Evolutionary conservation across 2,329 filamentous ascomycete genomes (phyloP).

Genomic region (Fusarium sp.): DNA sequence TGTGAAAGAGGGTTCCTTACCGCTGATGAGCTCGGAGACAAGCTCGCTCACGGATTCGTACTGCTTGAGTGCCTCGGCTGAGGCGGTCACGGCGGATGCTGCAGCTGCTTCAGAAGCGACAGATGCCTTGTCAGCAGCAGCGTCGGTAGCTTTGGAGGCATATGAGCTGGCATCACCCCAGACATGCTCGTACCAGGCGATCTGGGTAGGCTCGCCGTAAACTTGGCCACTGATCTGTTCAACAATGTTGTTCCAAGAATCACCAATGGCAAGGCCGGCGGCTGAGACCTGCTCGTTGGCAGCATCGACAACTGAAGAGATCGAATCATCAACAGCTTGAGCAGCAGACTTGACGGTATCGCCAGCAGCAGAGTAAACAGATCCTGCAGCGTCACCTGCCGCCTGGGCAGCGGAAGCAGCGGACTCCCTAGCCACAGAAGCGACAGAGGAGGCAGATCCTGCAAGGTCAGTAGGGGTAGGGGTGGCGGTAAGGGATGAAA

Average conservation of each 20-base stretch:
- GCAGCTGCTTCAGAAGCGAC: slow-evolving; percentile 59
- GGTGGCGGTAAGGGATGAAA: slow-evolving; percentile 69
- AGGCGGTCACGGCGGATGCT: slow-evolving; percentile 69
- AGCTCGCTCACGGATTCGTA: slow-evolving; percentile 78
- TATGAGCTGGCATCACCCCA: slow-evolving; percentile 65
- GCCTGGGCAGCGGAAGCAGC: slow-evolving; percentile 59
- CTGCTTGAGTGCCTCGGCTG: slow-evolving; percentile 69
- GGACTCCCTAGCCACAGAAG: slow-evolving; percentile 62
- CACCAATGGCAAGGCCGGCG: slow-evolving; percentile 54
- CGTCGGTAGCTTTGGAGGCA: slow-evolving; percentile 68
- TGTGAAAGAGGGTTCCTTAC: slow-evolving; percentile 83
- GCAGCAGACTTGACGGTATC: slow-evolving; percentile 57
- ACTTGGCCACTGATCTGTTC: slow-evolving; percentile 75
- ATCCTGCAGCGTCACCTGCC: slow-evolving; percentile 63
- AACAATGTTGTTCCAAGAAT: slow-evolving; percentile 59
- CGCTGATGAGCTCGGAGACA: slow-evolving; percentile 79
- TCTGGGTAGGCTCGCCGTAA: slow-evolving; percentile 73
- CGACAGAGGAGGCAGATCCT: slow-evolving; percentile 62
- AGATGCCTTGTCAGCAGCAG: slow-evolving; percentile 51
- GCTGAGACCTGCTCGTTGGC: slow-evolving; percentile 54
- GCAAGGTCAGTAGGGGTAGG: slow-evolving; percentile 68
- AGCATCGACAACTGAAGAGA: slow-evolving; percentile 59
- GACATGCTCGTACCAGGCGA: slow-evolving; percentile 65
- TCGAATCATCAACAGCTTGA: slow-evolving; percentile 53
- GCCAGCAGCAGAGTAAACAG: slow-evolving; percentile 56